Conservation (phyloP, 371 early-diverging fungal species). For the Mucor plumbeus region DNA sequence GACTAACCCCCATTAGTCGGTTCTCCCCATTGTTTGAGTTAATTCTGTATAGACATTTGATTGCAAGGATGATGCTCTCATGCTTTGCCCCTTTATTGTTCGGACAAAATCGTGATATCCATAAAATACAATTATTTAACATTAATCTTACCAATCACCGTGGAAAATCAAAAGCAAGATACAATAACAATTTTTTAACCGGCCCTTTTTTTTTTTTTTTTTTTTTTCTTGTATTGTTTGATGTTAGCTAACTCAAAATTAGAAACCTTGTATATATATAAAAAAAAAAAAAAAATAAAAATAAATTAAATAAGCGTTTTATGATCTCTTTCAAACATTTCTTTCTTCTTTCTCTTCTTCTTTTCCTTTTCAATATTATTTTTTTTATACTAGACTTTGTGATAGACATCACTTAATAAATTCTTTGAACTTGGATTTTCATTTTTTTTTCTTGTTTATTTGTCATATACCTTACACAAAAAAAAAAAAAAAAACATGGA, state of each 20-base stretch:
- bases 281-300: neutral
- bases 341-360: constrained; percentile 1
- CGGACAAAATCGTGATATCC: constrained; percentile 12
- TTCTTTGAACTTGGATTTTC: neutral
- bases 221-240: constrained; percentile 5
- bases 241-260: constrained; percentile 9
- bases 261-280: neutral
- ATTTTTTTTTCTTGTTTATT: neutral
- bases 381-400: neutral
- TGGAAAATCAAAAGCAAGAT: neutral
- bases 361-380: neutral
- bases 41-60: neutral
- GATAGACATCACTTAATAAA: neutral
- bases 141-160: neutral
- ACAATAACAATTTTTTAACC: neutral
- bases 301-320: constrained; percentile 6
- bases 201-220: constrained; percentile 21
- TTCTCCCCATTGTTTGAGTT: constrained; percentile 22
- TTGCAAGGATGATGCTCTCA: neutral
- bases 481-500: constrained; percentile 36
- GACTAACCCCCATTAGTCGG: constrained; percentile 5
- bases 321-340: neutral
- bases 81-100: neutral
- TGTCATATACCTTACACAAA: constrained; percentile 7
- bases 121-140: neutral